Percentiles rank a stretch among this genome's conserved stretches.
Evolutionary conservation across 306 rosid genomes (phyloP).

Genomic region (Prunus padus): DNA sequence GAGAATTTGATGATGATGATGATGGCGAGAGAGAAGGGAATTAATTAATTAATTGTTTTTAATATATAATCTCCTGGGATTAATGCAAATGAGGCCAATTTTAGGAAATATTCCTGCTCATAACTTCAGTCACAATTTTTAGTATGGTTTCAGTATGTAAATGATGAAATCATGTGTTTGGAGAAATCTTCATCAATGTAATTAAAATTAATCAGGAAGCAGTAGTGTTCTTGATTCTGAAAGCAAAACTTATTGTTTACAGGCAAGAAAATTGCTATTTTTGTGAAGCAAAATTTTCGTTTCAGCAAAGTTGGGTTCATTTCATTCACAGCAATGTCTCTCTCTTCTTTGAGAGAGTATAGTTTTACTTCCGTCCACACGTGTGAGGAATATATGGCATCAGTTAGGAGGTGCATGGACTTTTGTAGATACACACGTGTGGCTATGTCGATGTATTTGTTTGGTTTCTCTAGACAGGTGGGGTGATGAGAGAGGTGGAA

Average conservation of each 20-base stretch:
- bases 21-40: background rate
- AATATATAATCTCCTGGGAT: background rate
- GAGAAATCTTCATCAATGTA: too few relatives aligned
- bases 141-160: background rate
- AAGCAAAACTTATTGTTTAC: background rate
- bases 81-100: conserved; percentile 3
- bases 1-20: conserved; percentile 5
- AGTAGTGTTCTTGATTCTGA: background rate
- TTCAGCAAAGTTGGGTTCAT: background rate
- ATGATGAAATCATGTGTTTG: conserved; percentile 1
- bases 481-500: conserved; percentile 48
- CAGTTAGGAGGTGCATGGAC: conserved; percentile 45
- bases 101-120: background rate
- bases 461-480: conserved; percentile 41
- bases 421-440: conserved; percentile 49
- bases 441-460: conserved; percentile 27
- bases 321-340: background rate
- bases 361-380: conserved; percentile 26
- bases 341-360: background rate
- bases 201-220: too few relatives aligned
- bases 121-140: background rate
- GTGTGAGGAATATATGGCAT: conserved; percentile 48
- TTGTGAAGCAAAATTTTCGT: background rate
- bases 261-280: background rate
- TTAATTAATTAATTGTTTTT: background rate